These are phyloP conservation scores for Cryomyces antarcticus DNA, from an alignment of 495 filamentous ascomycete genomes.

Conservation along the genomic window DNA sequence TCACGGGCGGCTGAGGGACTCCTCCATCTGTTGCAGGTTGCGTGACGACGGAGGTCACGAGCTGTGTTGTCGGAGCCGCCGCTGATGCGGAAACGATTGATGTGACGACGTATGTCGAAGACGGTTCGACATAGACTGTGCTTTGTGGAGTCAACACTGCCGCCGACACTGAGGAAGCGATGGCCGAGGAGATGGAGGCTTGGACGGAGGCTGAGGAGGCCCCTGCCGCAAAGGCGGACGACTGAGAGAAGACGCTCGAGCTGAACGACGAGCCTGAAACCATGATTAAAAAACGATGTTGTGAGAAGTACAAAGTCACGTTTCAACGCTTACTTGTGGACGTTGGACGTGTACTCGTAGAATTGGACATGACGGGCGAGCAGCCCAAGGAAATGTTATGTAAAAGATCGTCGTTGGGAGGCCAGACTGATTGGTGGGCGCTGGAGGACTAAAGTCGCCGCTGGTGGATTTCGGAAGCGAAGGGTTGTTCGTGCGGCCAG, in stretches of 20 bases:
- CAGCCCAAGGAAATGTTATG: no score
- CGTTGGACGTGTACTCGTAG: not conserved
- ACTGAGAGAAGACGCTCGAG: not conserved
- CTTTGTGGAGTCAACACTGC: not conserved
- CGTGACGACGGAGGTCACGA: constrained; percentile 17
- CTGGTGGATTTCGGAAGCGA: no score
- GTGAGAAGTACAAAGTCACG: not conserved
- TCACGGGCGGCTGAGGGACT: constrained; percentile 2
- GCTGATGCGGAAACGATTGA: constrained; percentile 10
- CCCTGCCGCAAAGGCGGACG: not conserved
- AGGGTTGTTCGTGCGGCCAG: no score
- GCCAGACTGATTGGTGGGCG: no score
- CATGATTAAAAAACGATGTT: not conserved
- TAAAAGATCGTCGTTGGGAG: no score
- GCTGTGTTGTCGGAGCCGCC: constrained; percentile 11
- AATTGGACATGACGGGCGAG: not conserved
- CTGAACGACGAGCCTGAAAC: not conserved
- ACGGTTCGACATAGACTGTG: constrained; percentile 1
- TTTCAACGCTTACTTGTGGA: not conserved
- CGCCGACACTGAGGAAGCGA: not conserved
- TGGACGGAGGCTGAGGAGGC: no score
- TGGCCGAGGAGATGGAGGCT: not conserved
- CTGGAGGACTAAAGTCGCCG: no score
- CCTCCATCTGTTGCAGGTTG: constrained; percentile 4
- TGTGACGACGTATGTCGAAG: constrained; percentile 2